Base-by-base conservation (phyloP, 2,329 filamentous ascomycete species). In the Verticillium klebahnii region DNA sequence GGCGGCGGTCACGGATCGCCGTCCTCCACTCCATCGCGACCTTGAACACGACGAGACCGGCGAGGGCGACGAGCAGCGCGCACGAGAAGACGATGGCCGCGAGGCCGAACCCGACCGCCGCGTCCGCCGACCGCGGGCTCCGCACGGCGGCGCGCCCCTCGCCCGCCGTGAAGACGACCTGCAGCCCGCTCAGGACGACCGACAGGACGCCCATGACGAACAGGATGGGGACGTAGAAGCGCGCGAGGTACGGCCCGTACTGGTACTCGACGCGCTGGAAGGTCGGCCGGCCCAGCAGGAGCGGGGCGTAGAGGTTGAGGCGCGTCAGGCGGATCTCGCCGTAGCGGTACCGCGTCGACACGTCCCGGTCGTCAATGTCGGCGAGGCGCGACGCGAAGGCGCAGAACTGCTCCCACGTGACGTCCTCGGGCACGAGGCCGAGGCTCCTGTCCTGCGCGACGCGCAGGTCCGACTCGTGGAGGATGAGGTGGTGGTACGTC, bases 401-500 rank as follows among this genome's bases (percentile, higher is more conserved):
- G 60, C 54, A 60, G 57, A 68, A 67, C 34, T 65, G 58, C 59
- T 67, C 64, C 65, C 65, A 68, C 0, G 63, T 65, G 29, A 63
- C 45, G n/a, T 61, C 59, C 12, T 11, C 25, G 31, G 63, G 66
- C 5, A 68, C 37, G 14, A 68, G 65, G 9, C 37, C 52, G 19
- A 67, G 56, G 4, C 19, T 52, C 19, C 3, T 1, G 8, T 52
- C 45, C 9, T 52, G n/a, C 1, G 75, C 75, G 15, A 78, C 74
- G 4, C 56, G 19, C 31, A 77, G 72, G 62, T 78, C 77, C 39
- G 70, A 73, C 62, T 74, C 67, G 59, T 71, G 68, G 0, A 39
- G 58, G 5, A 79, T 67, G 1, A 78, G 66, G 11, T 67, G 61
- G 2, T 63, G 59, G 63, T 77, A 78, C 3, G 71, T 70, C 29